Evolutionary conservation across 805 yeast species (phyloP), one percentile per base, ranked within the genome.

Genomic region (Blastobotrys parvus): DNA sequence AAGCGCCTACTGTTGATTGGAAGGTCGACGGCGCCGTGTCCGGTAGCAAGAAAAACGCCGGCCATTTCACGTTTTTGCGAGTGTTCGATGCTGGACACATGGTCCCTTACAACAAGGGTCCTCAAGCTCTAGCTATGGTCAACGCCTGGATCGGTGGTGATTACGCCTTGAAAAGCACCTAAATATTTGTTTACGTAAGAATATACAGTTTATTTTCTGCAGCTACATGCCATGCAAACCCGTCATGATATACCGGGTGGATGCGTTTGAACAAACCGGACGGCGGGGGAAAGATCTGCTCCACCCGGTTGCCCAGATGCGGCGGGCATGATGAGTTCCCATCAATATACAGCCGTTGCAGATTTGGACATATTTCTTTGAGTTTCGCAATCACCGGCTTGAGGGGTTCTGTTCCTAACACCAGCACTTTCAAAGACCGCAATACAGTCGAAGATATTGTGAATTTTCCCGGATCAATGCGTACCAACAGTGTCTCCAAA

Each of bases 71-170:
- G 1, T 87, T 82, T 65, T 70, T 87, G 58, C 76, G 94, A 62
- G 72, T 87, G 38, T 85, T 66, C 55, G 88, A 80, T 54, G 95
- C 92, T 38, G 95, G 95, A 30, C 96, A 88, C 65, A 87, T 88
- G 95, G 95, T 85, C 52, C 95, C 95, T 18, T 80, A 69, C 29
- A 52, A 88, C 64, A 87, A 82, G 65, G 94, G 95, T 16, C 77
- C 72, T 51, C 71, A 71, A 56, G 67, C 94, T 2, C 69, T 82
- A 50, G 86, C 75, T 43, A 78, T 89, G 85, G 74, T 88, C 49
- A 82, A 85, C 67, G 73, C 80, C 58, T 88, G 96, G 96, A 32
- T 31, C 15, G n/a, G n/a, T n/a, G n/a, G n/a, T n/a, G n/a, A n/a
- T n/a, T n/a, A n/a, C n/a, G 97, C n/a, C n/a, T n/a, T n/a, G n/a